A percentile compares a stretch with the other conserved stretches of the same genome.
Conservation (phyloP, 1,284 basidiomycete genomes). For the Veloporphyrellus conicus region DNA sequence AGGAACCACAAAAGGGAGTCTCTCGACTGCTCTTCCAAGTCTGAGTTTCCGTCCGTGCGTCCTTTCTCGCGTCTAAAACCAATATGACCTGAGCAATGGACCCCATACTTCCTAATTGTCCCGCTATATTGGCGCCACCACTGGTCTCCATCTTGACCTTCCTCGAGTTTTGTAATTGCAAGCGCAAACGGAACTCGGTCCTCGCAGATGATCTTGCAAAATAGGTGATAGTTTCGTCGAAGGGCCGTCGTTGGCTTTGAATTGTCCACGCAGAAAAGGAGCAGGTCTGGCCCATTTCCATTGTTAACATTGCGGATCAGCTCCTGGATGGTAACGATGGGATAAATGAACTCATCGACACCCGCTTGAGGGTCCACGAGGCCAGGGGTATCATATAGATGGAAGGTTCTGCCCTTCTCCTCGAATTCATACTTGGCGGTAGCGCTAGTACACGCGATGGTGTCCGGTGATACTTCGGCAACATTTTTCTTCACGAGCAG, state of each 20-base stretch:
- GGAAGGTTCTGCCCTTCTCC: slow-evolving; percentile 17
- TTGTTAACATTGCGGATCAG: slow-evolving; percentile 29
- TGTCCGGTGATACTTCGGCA: slow-evolving; percentile 25
- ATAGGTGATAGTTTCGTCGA: slow-evolving; percentile 28
- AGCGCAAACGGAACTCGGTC: slow-evolving; percentile 24
- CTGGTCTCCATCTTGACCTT: slow-evolving; percentile 23
- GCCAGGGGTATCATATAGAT: slow-evolving; percentile 40
- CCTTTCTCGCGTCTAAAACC: slow-evolving; percentile 26
- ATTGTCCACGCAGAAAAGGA: slow-evolving; percentile 38
- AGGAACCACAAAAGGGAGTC: slow-evolving; percentile 21
- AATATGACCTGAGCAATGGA: slow-evolving; percentile 30
- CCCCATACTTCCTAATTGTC: slow-evolving; percentile 27
- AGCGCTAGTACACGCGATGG: slow-evolving; percentile 20
- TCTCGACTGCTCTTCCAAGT: slow-evolving; percentile 8
- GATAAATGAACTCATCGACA: slow-evolving; percentile 24
- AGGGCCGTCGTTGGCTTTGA: slow-evolving; percentile 31
- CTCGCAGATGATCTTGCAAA: slow-evolving; percentile 26
- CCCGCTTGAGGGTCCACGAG: slow-evolving; percentile 35
- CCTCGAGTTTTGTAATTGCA: slow-evolving; percentile 26
- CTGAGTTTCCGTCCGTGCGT: not conserved
- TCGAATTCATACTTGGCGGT: slow-evolving; percentile 15
- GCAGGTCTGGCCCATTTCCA: slow-evolving; percentile 31
- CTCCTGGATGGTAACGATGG: slow-evolving; percentile 30
- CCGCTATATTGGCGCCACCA: slow-evolving; percentile 34
- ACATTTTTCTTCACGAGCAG: slow-evolving; percentile 11